Base-by-base conservation (phyloP, 2,329 filamentous ascomycete genomes). In the Tolypocladium pustulatum region DNA sequence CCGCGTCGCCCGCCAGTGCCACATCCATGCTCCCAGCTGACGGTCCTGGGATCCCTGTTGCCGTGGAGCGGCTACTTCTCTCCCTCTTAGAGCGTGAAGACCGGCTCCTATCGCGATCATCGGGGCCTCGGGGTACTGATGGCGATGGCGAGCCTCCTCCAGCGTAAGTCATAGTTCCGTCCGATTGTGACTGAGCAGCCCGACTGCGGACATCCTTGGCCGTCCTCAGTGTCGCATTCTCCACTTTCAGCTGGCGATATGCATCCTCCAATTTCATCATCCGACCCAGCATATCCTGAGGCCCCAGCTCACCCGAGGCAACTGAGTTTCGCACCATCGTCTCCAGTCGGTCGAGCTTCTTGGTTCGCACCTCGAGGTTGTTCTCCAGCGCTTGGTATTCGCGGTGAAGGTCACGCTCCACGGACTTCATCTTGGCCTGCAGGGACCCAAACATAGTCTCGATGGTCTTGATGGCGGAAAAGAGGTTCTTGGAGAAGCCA, bases 331-430 rank as follows among this genome's bases (percentile, higher is more conserved):
- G 82, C 46, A 94, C 85, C 49, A 90, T 82, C 20, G 86, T 84
- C 73, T 99, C 94, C 0, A 99, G 80, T 3, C 89, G 84, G 63
- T 97, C 93, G 36, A 99, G 82, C 65, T 91, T 90, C 76, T 95
- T 94, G 60, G 87, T 82, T 20, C 91, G 86, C 32, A 85, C 75
- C 57, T 94, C 90, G 34, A 97, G 83, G 41, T 86, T 89, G 65
- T 85, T 86, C 71, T 97, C 91, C 1, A 99, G 80, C 0, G 82
- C 84, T 67, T 95, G 89, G 68, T 97, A 97, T 68, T 97, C 92
- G 62, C 91, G 90, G 76, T 87, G 88, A n/a, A 97, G 76, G 61
- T 96, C 90, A 55, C 89, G 86, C 72, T 99, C 94, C n/a, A 97
- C 86, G 8, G 81, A 78, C 67, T 90, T 89, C 68, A 97, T 90